Evolutionary conservation across 345 rosid species (phyloP), one percentile per base, ranked within the genome.

Genomic region (Clausena lansium): DNA sequence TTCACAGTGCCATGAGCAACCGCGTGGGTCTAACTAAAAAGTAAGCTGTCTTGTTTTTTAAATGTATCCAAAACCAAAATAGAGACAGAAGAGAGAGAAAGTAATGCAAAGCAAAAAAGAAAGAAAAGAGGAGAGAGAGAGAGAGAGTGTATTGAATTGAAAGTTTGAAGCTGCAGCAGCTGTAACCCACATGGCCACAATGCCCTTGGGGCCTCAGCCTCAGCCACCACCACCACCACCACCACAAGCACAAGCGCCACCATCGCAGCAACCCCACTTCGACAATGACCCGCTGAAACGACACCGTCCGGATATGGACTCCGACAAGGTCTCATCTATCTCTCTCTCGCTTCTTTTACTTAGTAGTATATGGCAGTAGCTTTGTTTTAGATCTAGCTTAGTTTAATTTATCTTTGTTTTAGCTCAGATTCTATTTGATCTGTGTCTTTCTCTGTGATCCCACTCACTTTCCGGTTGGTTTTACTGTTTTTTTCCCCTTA

Each of bases 181-280:
- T 73, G 89, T 68, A 84, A 83, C 83, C 83, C 91, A 85, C 87
- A 88, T 89, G 93, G 84, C 93, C 70, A 82, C 91, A 2, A 73
- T 83, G 73, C 86, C 86, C 71, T 73, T 71, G 85, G 85, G 87
- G 83, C 83, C 83, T 47, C 82, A 81, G 68, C 86, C 80, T 50
- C 88, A 83, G 79, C 81, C 83, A 70, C 70, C 50, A 1, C 50
- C 50, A 2, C 47, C 47, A n/a, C n/a, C n/a, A 3, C 50, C 50
- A 33, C 4, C 77, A 77, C 73, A 63, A 45, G 17, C 50, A 64
- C 84, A 52, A 35, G 77, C 38, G 13, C 78, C 73, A 28, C 71
- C 79, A 65, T 83, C 22, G 5, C 77, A 71, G 47, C 84, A 79
- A 28, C 78, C 77, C 39, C 85, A 82, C 78, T 77, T 76, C 50